Conservation (phyloP, 805 yeast species). For the Hanseniaspora nectarophila region DNA sequence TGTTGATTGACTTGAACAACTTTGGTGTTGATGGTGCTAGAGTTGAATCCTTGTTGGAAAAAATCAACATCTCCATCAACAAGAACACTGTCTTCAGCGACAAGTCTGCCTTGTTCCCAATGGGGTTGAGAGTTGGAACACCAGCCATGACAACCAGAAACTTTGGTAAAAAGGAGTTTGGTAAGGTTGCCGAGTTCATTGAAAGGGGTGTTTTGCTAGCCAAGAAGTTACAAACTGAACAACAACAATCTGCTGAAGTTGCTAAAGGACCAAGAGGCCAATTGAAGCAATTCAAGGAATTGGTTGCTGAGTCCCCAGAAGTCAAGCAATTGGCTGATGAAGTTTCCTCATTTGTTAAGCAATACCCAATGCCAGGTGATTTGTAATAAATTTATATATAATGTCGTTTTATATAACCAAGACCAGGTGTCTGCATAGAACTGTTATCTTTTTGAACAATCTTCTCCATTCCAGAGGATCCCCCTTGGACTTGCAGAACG, state of each 20-base stretch:
- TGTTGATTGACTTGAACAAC: slow-evolving; percentile 69
- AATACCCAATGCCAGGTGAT: slow-evolving; percentile 85
- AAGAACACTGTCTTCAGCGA: slow-evolving; percentile 96
- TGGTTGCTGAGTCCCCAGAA: slow-evolving; percentile 52
- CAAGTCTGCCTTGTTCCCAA: slow-evolving; percentile 88
- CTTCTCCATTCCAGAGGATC: slow-evolving; percentile 69
- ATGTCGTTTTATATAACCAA: neutral
- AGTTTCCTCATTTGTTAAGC: slow-evolving; percentile 58
- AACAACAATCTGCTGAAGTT: slow-evolving; percentile 32
- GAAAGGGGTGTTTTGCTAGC: slow-evolving; percentile 68
- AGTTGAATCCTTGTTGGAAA: slow-evolving; percentile 79
- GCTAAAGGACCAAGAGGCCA: slow-evolving; percentile 38
- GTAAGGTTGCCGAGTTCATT: slow-evolving; percentile 65
- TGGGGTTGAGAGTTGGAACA: slow-evolving; percentile 92
- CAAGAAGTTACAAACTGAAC: slow-evolving; percentile 39
- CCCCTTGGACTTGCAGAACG: slow-evolving; percentile 45
- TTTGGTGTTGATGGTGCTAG: slow-evolving; percentile 86
- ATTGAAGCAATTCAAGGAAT: slow-evolving; percentile 57
- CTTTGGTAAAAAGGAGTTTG: slow-evolving; percentile 65
- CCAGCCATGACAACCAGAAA: slow-evolving; percentile 99
- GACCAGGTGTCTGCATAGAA: slow-evolving; percentile 42
- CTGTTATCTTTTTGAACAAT: slow-evolving; percentile 45
- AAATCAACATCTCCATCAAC: slow-evolving; percentile 85
- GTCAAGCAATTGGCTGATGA: slow-evolving; percentile 52
- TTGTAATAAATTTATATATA: slow-evolving; percentile 19